Conservation (phyloP, 1,139 yeast species). For the Kodamaea sp. region DNA sequence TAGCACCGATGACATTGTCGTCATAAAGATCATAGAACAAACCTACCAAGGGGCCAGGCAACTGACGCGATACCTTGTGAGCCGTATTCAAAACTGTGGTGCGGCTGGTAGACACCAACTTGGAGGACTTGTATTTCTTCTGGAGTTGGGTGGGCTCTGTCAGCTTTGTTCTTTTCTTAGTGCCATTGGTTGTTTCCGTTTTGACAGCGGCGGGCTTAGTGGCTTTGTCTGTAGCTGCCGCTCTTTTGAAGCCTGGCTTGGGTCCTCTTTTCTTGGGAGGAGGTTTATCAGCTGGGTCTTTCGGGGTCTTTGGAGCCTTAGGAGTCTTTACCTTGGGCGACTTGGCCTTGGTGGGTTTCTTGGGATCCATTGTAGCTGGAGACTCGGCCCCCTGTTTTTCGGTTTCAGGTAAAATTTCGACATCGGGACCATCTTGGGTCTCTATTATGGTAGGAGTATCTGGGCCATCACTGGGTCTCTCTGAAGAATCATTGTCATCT, state of each 20-base stretch:
- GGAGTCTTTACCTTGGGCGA: no score
- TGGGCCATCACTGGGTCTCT: no score
- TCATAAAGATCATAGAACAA: conserved; percentile 42
- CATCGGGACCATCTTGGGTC: no score
- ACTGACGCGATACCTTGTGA: conserved; percentile 34
- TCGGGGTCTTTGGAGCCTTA: neutral
- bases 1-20: conserved; percentile 30
- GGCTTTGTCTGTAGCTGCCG: neutral
- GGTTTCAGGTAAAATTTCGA: no score
- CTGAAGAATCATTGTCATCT: no score
- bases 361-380: no score
- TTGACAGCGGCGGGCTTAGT: neutral
- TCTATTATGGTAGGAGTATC: no score
- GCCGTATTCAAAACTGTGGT: conserved; percentile 36
- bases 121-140: conserved; percentile 7
- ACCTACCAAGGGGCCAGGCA: conserved; percentile 44
- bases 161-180: conserved; percentile 1
- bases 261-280: neutral
- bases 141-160: neutral
- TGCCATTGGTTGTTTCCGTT: neutral
- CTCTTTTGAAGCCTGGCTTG: conserved; percentile 1
- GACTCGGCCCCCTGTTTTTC: no score
- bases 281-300: neutral
- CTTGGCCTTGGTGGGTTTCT: no score
- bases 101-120: conserved; percentile 20